Base-by-base conservation (phyloP, 1,139 yeast genomes). In the Hansenula lynferdii region DNA sequence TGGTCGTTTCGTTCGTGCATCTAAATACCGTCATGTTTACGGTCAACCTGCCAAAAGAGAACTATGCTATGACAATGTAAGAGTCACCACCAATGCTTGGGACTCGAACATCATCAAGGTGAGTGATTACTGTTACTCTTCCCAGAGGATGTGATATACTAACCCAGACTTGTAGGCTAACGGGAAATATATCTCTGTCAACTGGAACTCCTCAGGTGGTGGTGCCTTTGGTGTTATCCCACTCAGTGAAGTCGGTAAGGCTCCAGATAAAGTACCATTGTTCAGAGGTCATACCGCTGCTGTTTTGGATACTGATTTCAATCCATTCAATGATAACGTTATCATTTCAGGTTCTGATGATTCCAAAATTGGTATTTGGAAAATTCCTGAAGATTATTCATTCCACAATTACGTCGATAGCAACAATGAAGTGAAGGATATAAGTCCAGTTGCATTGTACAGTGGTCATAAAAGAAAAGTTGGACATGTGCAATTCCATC, bases 191-290 rank as follows among this genome's bases (percentile, higher is more conserved):
- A 65, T 92, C 29, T 74, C 96, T 0, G 85, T 87, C 45, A 89
- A 87, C 61, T 89, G 96, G 96, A 89, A 86, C 45, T 73, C 97
- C 17, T 83, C 95, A 8, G 97, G 97, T 32, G 97, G 97, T 45
- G 98, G 98, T 39, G 94, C 97, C 0, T 90, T 92, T 69, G 96
- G 96, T 1, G 84, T 92, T 14, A 80, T 92, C 41, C 98, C 98
- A 2, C 67, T 86, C 23, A 57, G 61, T 9, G 97, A 90, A 61
- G 82, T 78, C 16, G 97, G 97, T n/a, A 92, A 89, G 61, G 81
- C 92, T 10, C 97, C 97, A 6, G 98, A 92, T 54, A 78, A 84
- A 44, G 92, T 89, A 35, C 92, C 97, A 2, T 72, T 92, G 51
- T 92, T 90, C 62, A 77, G 97, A 54, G 98, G 98, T 16, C 97